A percentile compares a stretch with the other conserved stretches of the same genome.
Evolutionary conservation across 140 eudicot species (phyloP).

Genomic region (Erigeron philadelphicus): DNA sequence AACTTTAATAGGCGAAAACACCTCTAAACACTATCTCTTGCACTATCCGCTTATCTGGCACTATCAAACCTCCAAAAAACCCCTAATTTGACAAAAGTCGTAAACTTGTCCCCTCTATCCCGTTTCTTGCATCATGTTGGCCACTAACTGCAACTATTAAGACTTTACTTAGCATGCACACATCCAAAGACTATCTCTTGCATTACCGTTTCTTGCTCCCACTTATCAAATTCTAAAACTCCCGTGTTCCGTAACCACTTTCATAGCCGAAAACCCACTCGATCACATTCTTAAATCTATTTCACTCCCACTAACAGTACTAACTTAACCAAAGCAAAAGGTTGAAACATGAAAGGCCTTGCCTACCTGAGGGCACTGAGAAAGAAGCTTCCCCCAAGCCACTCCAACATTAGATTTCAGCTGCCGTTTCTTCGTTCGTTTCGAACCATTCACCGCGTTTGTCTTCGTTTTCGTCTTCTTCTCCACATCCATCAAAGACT

Average conservation of each 20-base stretch:
- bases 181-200: background rate
- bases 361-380: slow-evolving; percentile 68
- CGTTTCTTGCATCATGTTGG: background rate
- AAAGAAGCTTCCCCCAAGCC: slow-evolving; percentile 90
- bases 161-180: background rate
- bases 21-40: background rate
- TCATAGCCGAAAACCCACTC: background rate
- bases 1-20: background rate
- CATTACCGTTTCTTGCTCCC: background rate
- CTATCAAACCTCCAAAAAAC: background rate
- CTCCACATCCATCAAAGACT: slow-evolving; percentile 43
- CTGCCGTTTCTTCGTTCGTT: slow-evolving; percentile 46
- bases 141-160: background rate
- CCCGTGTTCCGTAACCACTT: background rate
- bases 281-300: background rate
- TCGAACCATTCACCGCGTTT: slow-evolving; percentile 28
- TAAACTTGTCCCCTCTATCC: too few species aligned
- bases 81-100: background rate
- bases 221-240: background rate
- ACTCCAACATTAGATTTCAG: slow-evolving; percentile 47
- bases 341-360: too few species aligned
- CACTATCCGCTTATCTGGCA: background rate
- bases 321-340: too few species aligned
- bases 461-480: slow-evolving; percentile 43
- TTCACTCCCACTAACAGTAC: background rate